Evolutionary conservation across 2,329 filamentous ascomycete species (phyloP).

Genomic region (Phaeophleospora eucalypticola): DNA sequence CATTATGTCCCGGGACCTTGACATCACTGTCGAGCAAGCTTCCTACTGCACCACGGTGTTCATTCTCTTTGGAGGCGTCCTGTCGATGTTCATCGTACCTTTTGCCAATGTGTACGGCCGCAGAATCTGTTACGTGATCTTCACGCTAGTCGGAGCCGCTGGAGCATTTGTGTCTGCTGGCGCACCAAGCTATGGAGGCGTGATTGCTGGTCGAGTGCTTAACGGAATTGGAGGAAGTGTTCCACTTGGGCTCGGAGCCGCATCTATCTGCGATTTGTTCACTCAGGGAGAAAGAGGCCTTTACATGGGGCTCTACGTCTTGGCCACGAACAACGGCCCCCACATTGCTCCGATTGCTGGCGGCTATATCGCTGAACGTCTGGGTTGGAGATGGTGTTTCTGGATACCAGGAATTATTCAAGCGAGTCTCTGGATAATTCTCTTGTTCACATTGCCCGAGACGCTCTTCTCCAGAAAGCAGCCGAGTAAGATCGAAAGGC

Average conservation of each 20-base stretch:
- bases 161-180: slow-evolving; percentile 5
- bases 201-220: slow-evolving; percentile 11
- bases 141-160: slow-evolving; percentile 4
- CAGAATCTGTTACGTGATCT: slow-evolving; percentile 10
- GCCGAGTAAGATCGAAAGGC: slow-evolving; percentile 3
- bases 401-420: slow-evolving; percentile 34
- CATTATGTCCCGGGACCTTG: slow-evolving; percentile 8
- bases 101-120: slow-evolving; percentile 15
- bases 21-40: slow-evolving; percentile 9
- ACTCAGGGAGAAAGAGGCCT: slow-evolving; percentile 14
- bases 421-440: slow-evolving; percentile 21
- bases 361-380: slow-evolving; percentile 40
- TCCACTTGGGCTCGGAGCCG: slow-evolving; percentile 14
- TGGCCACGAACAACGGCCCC: slow-evolving; percentile 11
- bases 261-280: slow-evolving; percentile 17
- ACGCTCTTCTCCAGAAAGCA: slow-evolving; percentile 24
- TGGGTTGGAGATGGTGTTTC: slow-evolving; percentile 46
- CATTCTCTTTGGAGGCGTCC: slow-evolving; percentile 9
- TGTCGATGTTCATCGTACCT: slow-evolving; percentile 12
- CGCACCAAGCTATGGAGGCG: slow-evolving; percentile 9
- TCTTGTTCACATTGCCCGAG: slow-evolving; percentile 27
- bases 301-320: slow-evolving; percentile 18
- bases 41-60: slow-evolving; percentile 11
- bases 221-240: slow-evolving; percentile 12
- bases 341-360: slow-evolving; percentile 26